A percentile compares a stretch with the other conserved stretches of the same genome.
Evolutionary conservation across 352 stramenopile genomes (phyloP).

Genomic region (Peronospora destructor): DNA sequence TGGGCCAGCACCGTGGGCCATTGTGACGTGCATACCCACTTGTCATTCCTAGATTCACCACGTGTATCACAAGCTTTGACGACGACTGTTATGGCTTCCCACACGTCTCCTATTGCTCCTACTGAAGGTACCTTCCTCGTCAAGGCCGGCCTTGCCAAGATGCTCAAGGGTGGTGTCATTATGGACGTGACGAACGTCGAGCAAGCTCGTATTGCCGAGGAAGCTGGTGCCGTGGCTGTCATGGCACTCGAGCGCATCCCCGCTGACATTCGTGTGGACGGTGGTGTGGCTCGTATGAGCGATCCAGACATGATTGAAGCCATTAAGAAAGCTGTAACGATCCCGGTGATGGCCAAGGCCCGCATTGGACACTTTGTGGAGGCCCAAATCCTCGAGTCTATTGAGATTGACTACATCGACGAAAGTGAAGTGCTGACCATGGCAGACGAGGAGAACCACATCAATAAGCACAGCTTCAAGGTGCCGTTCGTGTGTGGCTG

Average conservation of each 20-base stretch:
- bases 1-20: constrained; percentile 16
- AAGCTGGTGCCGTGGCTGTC: constrained; percentile 94
- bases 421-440: constrained; percentile 98
- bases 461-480: constrained; percentile 95
- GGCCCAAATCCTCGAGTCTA: constrained; percentile 95
- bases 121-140: constrained; percentile 85
- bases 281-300: constrained; percentile 95
- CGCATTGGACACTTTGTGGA: constrained; percentile 99
- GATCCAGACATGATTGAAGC: constrained; percentile 96
- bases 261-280: constrained; percentile 94
- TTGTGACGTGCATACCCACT: neutral
- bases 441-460: constrained; percentile 96
- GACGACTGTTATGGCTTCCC: constrained; percentile 29
- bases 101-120: constrained; percentile 21
- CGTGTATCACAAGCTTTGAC: constrained; percentile 6
- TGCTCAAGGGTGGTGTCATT: constrained; percentile 98
- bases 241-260: constrained; percentile 98
- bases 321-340: constrained; percentile 98
- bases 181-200: constrained; percentile 92
- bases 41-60: constrained; percentile 16
- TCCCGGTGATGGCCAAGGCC: constrained; percentile 98
- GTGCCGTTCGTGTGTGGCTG: constrained; percentile 98
- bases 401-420: constrained; percentile 98
- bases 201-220: constrained; percentile 94
- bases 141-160: constrained; percentile 95